Percentiles rank a stretch among this genome's conserved stretches.
phyloP scores from a whole-genome alignment of 1,284 basidiomycete genomes.

The Psilocybe mexicana region DNA sequence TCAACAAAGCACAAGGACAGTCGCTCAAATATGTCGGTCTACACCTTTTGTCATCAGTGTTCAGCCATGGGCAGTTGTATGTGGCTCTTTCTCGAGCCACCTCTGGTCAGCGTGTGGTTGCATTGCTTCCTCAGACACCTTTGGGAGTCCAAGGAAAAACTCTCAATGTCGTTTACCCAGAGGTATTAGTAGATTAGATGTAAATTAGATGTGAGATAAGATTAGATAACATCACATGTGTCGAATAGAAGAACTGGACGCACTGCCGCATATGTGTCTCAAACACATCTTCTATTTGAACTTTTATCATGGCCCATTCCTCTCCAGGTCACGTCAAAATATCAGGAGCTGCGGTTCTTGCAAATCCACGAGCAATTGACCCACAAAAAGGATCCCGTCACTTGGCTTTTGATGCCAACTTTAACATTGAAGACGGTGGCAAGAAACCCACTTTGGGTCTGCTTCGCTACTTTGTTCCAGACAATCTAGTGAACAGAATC shows the following conservation, averaged over 20 bases:
- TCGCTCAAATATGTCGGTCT: conserved; percentile 33
- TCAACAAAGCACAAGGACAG: conserved; percentile 43
- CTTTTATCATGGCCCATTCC: background rate
- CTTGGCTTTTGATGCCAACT: background rate
- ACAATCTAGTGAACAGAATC: background rate
- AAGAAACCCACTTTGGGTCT: background rate
- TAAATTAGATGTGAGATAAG: background rate
- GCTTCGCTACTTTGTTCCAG: background rate
- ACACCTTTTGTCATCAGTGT: conserved; percentile 20
- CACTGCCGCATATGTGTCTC: too few species aligned
- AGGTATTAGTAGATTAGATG: background rate
- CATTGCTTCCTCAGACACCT: background rate
- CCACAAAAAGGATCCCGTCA: background rate
- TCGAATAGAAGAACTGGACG: too few species aligned
- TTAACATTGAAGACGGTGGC: background rate
- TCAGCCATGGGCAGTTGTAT: conserved; percentile 38
- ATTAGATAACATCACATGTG: too few species aligned
- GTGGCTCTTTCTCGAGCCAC: conserved; percentile 29
- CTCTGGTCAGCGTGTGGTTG: background rate
- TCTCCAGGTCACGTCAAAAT: background rate
- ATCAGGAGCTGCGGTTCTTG: background rate
- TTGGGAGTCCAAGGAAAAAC: background rate
- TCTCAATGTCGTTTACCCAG: background rate
- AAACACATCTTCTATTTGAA: background rate
- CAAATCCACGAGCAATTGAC: background rate